These are phyloP conservation scores for Cryoendolithus antarcticus DNA, from an alignment of 2,329 filamentous ascomycete species.

Conservation along the genomic window DNA sequence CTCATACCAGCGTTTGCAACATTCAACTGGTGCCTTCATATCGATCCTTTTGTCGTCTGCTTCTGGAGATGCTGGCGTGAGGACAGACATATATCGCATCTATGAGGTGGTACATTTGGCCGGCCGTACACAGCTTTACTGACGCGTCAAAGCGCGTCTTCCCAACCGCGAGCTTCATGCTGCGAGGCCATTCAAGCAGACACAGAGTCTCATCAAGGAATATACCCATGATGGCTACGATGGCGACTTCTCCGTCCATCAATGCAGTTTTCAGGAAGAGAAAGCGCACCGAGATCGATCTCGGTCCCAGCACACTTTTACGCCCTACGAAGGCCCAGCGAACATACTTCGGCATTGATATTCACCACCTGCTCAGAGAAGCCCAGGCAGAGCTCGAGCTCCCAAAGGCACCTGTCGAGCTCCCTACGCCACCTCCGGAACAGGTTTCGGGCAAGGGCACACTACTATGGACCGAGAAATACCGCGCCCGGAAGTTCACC, in stretches of 20 bases:
- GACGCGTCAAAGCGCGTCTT: too few species aligned
- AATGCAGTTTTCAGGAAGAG: conserved; percentile 33
- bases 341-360: conserved; percentile 85
- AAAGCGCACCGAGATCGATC: conserved; percentile 17
- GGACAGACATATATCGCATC: too few species aligned
- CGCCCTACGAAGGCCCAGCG: conserved; percentile 52
- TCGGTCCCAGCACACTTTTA: conserved; percentile 16
- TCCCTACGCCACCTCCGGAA: conserved; percentile 30
- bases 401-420: conserved; percentile 17
- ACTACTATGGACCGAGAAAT: conserved; percentile 92
- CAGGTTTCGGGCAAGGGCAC: conserved; percentile 27
- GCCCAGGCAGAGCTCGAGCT: conserved; percentile 48
- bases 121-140: too few species aligned
- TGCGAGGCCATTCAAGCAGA: too few species aligned
- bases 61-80: too few species aligned
- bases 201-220: too few species aligned
- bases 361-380: conserved; percentile 68
- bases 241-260: conserved; percentile 42
- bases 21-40: too few species aligned
- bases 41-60: too few species aligned
- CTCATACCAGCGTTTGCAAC: too few species aligned
- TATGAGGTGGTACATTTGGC: too few species aligned
- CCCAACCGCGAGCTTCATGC: too few species aligned
- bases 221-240: conserved; percentile 38
- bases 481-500: conserved; percentile 80